phyloP scores from a whole-genome alignment of 75 land plant species.

The Cunninghamia lanceolata region DNA sequence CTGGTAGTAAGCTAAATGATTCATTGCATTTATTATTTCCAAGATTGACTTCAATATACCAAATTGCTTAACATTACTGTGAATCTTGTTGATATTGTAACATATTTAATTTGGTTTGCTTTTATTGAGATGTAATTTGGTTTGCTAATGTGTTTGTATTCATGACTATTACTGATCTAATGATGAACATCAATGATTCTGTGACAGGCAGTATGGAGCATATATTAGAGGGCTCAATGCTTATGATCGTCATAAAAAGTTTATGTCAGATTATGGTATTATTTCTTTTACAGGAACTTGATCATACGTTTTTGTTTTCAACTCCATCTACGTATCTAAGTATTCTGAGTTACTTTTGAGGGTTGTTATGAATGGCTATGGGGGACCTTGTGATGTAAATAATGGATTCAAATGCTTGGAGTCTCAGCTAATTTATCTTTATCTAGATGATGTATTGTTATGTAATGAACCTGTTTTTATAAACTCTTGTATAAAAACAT shows the following conservation, averaged over 20 bases:
- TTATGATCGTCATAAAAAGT: conserved; percentile 84
- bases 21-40: neutral
- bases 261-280: conserved; percentile 76
- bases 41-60: neutral
- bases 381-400: neutral
- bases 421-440: neutral
- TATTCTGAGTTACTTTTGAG: neutral
- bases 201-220: conserved; percentile 72
- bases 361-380: neutral
- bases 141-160: neutral
- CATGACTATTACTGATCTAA: neutral
- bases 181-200: neutral
- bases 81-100: neutral
- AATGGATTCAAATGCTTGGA: neutral
- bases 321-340: neutral
- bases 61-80: neutral
- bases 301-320: neutral
- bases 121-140: neutral
- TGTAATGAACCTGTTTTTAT: neutral
- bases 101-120: neutral
- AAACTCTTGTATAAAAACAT: neutral
- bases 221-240: conserved; percentile 84
- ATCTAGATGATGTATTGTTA: neutral
- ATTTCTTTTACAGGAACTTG: neutral
- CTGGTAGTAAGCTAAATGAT: neutral